Percentiles rank a stretch among this genome's conserved stretches.
phyloP scores from a whole-genome alignment of 768 basidiomycete species.

The Lactifluus piperatus region DNA sequence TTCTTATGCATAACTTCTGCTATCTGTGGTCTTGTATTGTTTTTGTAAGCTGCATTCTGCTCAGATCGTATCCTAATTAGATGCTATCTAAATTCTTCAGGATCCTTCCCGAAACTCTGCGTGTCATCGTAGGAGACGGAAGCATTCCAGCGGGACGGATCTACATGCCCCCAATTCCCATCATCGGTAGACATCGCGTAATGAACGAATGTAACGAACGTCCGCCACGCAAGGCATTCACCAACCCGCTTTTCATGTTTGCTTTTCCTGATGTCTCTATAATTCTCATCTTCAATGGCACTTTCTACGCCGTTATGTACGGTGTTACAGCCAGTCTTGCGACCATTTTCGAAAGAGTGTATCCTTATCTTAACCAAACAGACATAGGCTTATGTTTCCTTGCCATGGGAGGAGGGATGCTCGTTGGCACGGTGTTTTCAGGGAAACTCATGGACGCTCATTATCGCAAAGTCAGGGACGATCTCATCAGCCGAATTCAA shows the following conservation, averaged over 20 bases:
- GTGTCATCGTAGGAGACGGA: slow-evolving; percentile 36
- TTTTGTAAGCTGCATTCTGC: slow-evolving; percentile 24
- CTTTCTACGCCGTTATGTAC: slow-evolving; percentile 49
- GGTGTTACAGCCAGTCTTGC: slow-evolving; percentile 53
- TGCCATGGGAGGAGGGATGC: slow-evolving; percentile 63
- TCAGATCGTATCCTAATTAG: not conserved
- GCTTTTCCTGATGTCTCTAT: slow-evolving; percentile 47
- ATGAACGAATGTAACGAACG: not conserved
- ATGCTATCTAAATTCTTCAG: slow-evolving; percentile 20
- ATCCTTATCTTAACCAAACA: slow-evolving; percentile 52
- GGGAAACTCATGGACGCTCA: slow-evolving; percentile 62
- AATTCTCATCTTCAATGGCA: slow-evolving; percentile 44
- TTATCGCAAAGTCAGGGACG: slow-evolving; percentile 38
- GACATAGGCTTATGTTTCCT: slow-evolving; percentile 73
- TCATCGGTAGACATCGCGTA: slow-evolving; percentile 22
- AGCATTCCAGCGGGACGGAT: slow-evolving; percentile 28
- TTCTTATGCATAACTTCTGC: slow-evolving; percentile 32
- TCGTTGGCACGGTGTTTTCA: slow-evolving; percentile 46
- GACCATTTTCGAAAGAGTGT: slow-evolving; percentile 47
- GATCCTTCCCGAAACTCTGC: slow-evolving; percentile 42
- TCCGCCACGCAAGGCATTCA: slow-evolving; percentile 31
- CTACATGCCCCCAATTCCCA: slow-evolving; percentile 29
- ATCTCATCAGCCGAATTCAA: slow-evolving; percentile 17
- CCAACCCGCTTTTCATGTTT: slow-evolving; percentile 51
- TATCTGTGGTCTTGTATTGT: slow-evolving; percentile 29